Conservation (phyloP, 2,329 filamentous ascomycete genomes). For the Trichoderma atroviride region DNA sequence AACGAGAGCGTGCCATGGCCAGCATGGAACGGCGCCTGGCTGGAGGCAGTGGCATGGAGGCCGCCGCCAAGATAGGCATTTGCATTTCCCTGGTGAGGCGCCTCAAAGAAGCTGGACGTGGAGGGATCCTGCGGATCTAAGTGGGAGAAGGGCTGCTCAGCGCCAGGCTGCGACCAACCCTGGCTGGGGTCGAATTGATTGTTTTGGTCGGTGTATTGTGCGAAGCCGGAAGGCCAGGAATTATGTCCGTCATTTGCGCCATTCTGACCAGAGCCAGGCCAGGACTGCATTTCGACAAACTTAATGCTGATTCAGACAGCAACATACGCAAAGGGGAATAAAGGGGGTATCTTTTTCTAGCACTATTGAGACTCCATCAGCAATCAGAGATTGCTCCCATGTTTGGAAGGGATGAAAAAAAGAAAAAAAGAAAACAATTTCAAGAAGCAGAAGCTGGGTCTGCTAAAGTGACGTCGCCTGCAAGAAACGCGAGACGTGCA, state of each 20-base stretch:
- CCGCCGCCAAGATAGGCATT: constrained; percentile 39
- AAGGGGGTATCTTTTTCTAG: constrained; percentile 30
- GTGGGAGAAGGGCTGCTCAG: constrained; percentile 41
- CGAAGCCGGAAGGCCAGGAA: constrained; percentile 42
- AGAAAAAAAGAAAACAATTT: background rate
- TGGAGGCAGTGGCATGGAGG: constrained; percentile 37
- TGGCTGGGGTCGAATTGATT: constrained; percentile 46
- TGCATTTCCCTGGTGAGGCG: constrained; percentile 39
- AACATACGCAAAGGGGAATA: constrained; percentile 31
- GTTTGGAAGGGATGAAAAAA: constrained; percentile 4
- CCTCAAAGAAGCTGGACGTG: constrained; percentile 41
- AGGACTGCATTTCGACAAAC: constrained; percentile 45
- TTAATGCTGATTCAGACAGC: constrained; percentile 29
- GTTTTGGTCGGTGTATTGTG: constrained; percentile 40
- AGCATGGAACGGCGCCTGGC: constrained; percentile 37
- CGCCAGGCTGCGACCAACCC: constrained; percentile 43
- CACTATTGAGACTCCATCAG: constrained; percentile 39
- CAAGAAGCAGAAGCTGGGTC: background rate
- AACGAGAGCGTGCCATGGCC: constrained; percentile 39
- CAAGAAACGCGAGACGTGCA: constrained; percentile 27
- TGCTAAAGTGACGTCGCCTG: constrained; percentile 29
- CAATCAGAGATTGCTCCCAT: constrained; percentile 21
- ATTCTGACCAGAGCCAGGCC: constrained; percentile 43
- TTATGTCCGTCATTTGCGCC: constrained; percentile 41
- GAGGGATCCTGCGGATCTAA: constrained; percentile 39